Base-by-base conservation (phyloP, 2,329 filamentous ascomycete species). In the Apiospora saccharicola region DNA sequence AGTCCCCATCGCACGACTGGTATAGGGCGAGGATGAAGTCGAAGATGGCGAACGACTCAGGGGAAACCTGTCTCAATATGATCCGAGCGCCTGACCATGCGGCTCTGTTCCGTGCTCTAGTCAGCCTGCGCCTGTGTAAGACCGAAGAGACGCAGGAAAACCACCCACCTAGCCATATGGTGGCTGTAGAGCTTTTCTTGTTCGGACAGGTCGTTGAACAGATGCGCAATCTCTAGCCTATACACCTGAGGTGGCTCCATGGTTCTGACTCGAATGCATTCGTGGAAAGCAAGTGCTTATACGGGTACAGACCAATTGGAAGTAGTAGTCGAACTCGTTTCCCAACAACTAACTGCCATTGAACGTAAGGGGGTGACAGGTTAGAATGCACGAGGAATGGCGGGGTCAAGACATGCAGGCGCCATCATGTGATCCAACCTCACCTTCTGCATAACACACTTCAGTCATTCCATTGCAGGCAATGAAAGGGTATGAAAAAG, bases 111-210 rank as follows among this genome's bases (percentile, higher is more conserved):
- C 24, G 16, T 41, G 37, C 1, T 30, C 24, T 30, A 13, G 19
- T 57, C 14, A 53, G 24, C 4, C 13, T 7, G 7, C 30, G 24
- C 3, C 3, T 3, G 13, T 6, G 24, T 53, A 30, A 7, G 24
- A 30, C 14, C 14, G 14, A 46, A 16, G 8, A 47, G 10, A n/a
- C 46, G 1, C 12, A 16, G 0, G 24, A 73, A 72, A 13, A 51
- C 57, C 53, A 8, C 68, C 68, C 75, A 80, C 80, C 79, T 76
- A 51, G 78, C 77, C 78, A 92, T 87, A 76, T 88, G 88, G 80
- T 93, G 90, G 24, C 90, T 89, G 82, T 93, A 93, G 80, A 88
- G 86, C 80, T 91, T 90, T 80, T 92, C 85, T 72, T 87, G 80
- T 49, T 84, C 79, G 26, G 80, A 84, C 68, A 90, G 81, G 37